Percentiles rank a stretch among this genome's conserved stretches.
Evolutionary conservation across 495 filamentous ascomycete species (phyloP).

Genomic region (Annulohypoxylon moriforme): DNA sequence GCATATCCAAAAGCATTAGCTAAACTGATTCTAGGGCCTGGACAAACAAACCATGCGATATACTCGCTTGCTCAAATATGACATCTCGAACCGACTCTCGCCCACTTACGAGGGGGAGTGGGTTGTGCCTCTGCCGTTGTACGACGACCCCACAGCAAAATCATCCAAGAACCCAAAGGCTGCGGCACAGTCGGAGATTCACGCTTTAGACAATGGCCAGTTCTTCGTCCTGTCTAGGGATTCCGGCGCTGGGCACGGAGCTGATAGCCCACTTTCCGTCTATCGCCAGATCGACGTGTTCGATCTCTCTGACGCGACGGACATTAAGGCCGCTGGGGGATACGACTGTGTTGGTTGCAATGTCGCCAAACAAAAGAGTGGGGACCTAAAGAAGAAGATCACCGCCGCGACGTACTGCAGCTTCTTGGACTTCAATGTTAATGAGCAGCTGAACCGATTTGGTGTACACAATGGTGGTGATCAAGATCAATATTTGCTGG

Average conservation of each 20-base stretch:
- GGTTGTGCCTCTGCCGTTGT: constrained; percentile 74
- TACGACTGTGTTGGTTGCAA: constrained; percentile 61
- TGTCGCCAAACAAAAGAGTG: constrained; percentile 52
- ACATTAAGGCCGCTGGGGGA: constrained; percentile 66
- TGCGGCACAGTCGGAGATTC: constrained; percentile 80
- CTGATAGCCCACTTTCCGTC: constrained; percentile 61
- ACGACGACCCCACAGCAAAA: constrained; percentile 53
- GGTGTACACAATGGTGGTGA: constrained; percentile 72
- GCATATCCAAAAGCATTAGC: constrained; percentile 3
- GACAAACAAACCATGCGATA: constrained; percentile 65
- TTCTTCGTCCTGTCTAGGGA: constrained; percentile 80
- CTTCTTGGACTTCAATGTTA: constrained; percentile 80
- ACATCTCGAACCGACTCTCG: constrained; percentile 55
- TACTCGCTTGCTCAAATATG: constrained; percentile 73
- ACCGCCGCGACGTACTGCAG: constrained; percentile 73
- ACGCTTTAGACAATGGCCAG: constrained; percentile 69
- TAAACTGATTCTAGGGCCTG: constrained; percentile 38
- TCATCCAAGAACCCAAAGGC: constrained; percentile 54
- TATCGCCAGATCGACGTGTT: constrained; percentile 83
- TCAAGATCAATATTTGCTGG: constrained; percentile 40
- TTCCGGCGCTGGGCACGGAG: constrained; percentile 69
- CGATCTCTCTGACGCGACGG: constrained; percentile 71
- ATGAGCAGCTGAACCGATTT: constrained; percentile 73
- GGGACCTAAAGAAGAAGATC: constrained; percentile 67
- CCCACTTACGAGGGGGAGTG: constrained; percentile 69